These are phyloP conservation scores for Verbascum thapsus DNA, from an alignment of 257 asterid species.

Conservation along the genomic window DNA sequence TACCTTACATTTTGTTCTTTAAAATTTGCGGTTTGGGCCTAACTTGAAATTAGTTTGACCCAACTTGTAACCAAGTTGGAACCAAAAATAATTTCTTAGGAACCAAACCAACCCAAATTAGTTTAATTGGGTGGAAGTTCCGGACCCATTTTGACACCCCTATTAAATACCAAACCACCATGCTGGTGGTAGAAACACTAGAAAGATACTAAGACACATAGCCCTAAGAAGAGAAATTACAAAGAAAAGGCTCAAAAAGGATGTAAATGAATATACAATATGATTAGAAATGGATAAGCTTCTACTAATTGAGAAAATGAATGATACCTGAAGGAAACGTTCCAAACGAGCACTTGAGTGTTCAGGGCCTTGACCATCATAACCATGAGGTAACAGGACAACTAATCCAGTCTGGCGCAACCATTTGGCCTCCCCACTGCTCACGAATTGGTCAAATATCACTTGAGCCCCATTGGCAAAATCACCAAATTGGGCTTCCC, in stretches of 20 bases:
- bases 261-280: conserved; percentile 24
- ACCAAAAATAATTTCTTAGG: too few relatives aligned
- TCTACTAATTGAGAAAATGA: conserved; percentile 25
- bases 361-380: conserved; percentile 86
- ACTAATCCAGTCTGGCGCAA: conserved; percentile 67
- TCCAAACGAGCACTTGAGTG: conserved; percentile 88
- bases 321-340: conserved; percentile 70
- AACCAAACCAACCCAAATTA: too few relatives aligned
- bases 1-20: too few relatives aligned
- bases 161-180: too few relatives aligned
- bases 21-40: too few relatives aligned
- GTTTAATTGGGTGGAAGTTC: too few relatives aligned
- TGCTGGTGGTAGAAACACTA: too few relatives aligned
- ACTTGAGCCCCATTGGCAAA: conserved; percentile 82
- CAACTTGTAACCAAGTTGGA: too few relatives aligned
- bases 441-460: conserved; percentile 70
- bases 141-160: too few relatives aligned
- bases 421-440: conserved; percentile 87
- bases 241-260: conserved; percentile 20
- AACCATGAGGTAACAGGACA: conserved; percentile 72
- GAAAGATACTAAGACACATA: conserved; percentile 8
- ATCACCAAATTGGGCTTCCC: conserved; percentile 90
- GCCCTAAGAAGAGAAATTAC: not conserved
- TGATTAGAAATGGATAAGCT: conserved; percentile 14
- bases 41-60: too few relatives aligned